Evolutionary conservation across 106 monocot species (phyloP), one percentile per base, ranked within the genome.

Genomic region (Platanthera zijinensis): DNA sequence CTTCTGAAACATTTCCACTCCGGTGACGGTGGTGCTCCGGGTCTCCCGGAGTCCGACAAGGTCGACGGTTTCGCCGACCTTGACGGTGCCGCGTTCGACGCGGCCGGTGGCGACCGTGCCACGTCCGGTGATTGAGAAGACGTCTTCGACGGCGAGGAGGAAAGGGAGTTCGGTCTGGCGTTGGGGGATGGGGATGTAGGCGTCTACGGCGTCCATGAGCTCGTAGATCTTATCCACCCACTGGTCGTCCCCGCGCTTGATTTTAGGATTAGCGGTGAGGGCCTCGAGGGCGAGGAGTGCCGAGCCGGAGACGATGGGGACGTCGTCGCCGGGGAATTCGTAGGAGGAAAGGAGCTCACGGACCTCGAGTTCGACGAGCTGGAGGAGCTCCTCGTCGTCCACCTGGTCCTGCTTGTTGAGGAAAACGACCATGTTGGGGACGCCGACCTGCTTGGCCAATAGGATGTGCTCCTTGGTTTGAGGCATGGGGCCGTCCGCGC

Each of bases 321-420:
- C 77, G 12, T 97, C 93, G 52, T 97, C 96, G 10, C 96, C 96
- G 39, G 90, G 91, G 75, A 93, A 97, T 66, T 93, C 93, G 48
- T 93, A 97, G 47, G 87, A 86, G 30, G 87, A 78, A 10, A 97
- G 86, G 10, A 93, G 83, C 59, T 97, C 96, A n/a, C 88, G 87
- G 76, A 96, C 90, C 88, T 90, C 93, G 56, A 91, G 84, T 74
- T 93, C 90, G 47, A 96, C 90, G 7, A 96, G 85, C 79, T 93
- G 78, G 39, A 89, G 85, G 6, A 90, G 84, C 89, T 91, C 92
- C 82, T 92, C 90, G 59, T 96, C 93, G 64, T 93, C 90, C 2
- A 96, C 93, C 82, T 89, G 87, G 78, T 95, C 95, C 82, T 92
- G 86, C 83, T 95, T 95, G 81, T 95, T 95, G 61, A 95, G 81